Base-by-base conservation (phyloP, 192 early-diverging fungal genomes). In the Backusella westeae region DNA sequence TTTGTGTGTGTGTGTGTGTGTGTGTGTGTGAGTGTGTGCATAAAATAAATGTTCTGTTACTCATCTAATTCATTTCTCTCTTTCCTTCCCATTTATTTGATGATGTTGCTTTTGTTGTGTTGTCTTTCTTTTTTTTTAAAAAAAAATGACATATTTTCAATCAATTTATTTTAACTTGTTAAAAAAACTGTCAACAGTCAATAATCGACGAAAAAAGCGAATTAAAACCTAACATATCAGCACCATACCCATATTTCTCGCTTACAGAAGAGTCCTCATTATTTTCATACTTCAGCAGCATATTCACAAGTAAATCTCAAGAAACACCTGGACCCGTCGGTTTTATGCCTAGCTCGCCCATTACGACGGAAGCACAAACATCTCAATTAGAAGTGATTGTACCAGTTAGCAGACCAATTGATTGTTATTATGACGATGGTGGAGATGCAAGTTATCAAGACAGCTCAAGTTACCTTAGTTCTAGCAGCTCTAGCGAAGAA, bases 191-290 rank as follows among this genome's bases (percentile, higher is more conserved):
- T 41, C 26, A 32, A n/a, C n/a, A 46, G 26, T 29, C 38, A 34
- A 41, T 71, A 34, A 9, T 29, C 21, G 14, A 39, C 42, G 17
- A 39, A 26, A 42, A 23, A 44, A 41, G 15, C 8, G 41, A 71
- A 68, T 34, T 35, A 36, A 36, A 68, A 68, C 29, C 35, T 36
- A 68, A 68, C 17, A 68, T 35, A 36, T 68, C 67, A 35, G 67
- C 67, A 68, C 67, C 67, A 34, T 68, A 71, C 42, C 70, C 70
- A 49, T 71, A 29, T 49, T 71, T 71, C 29, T 71, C 70, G 1
- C 29, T 44, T 4, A 23, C 39, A 32, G n/a, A 41, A 26, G 26
- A 41, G 34, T 6, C 73, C 4, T 66, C 73, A 66, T 66, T 63
- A 8, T 74, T 63, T 17, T 66, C 56, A 23, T 44, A 39, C 9